Evolutionary conservation across 192 early-diverging fungal genomes (phyloP).

Genomic region (Entophlyctis helioformis): DNA sequence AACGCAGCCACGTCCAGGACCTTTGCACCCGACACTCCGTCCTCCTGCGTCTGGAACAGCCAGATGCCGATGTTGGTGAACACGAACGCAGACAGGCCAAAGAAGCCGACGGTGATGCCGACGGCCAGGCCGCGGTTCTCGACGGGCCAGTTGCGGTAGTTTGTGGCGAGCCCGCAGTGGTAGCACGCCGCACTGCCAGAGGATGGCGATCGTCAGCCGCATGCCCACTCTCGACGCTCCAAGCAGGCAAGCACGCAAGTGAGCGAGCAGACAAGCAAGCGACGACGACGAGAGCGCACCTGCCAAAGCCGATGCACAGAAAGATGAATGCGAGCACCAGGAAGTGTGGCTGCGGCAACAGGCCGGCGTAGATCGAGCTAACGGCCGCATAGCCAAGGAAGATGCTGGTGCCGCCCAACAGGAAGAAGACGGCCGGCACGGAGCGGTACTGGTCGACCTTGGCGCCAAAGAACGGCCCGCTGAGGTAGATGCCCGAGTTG

Average conservation of each 20-base stretch:
- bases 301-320: too few species aligned
- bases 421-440: background rate
- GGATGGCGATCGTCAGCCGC: too few species aligned
- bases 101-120: slow-evolving; percentile 17
- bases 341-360: background rate
- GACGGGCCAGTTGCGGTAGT: slow-evolving; percentile 14
- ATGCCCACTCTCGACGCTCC: too few species aligned
- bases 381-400: background rate
- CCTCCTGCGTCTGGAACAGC: slow-evolving; percentile 2
- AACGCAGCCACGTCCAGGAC: slow-evolving; percentile 11
- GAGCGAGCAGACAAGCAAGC: too few species aligned
- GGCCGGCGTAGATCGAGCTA: background rate
- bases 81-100: slow-evolving; percentile 30
- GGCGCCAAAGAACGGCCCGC: background rate
- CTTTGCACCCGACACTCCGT: too few species aligned
- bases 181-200: slow-evolving; percentile 2
- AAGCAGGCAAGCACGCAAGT: too few species aligned
- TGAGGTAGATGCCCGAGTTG: slow-evolving; percentile 3
- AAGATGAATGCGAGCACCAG: too few species aligned
- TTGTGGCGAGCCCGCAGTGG: slow-evolving; percentile 14
- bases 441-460: background rate
- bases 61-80: slow-evolving; percentile 17
- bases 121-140: slow-evolving; percentile 23
- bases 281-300: too few species aligned
- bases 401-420: background rate